Conservation (phyloP, 75 land plant genomes). For the Selaginella tamariscina region DNA sequence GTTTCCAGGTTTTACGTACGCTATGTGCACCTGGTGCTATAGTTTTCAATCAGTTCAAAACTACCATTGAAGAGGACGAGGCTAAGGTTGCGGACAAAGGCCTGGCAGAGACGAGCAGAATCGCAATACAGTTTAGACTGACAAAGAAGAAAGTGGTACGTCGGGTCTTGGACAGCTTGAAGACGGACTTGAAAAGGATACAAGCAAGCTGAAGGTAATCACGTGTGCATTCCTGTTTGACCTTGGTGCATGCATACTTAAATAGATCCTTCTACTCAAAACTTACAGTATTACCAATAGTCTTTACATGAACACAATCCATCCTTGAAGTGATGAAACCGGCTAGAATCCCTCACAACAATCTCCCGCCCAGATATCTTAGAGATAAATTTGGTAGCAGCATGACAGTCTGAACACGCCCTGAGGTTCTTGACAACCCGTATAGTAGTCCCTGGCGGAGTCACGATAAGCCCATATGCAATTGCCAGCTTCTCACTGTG, state of each 20-base stretch:
- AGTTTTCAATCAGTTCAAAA: constrained; percentile 56
- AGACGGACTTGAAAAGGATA: too few relatives aligned
- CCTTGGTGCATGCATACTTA: too few relatives aligned
- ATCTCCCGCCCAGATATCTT: neutral
- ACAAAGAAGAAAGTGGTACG: too few relatives aligned
- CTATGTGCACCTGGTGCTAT: constrained; percentile 56
- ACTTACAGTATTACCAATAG: neutral
- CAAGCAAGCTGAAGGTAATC: too few relatives aligned
- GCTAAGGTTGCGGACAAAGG: constrained; percentile 22
- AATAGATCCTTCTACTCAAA: too few relatives aligned
- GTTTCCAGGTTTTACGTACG: constrained; percentile 49
- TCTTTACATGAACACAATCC: neutral
- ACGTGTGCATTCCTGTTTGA: too few relatives aligned
- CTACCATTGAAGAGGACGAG: constrained; percentile 65
- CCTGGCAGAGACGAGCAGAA: constrained; percentile 27
- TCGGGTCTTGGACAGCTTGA: too few relatives aligned
- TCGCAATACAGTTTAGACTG: too few relatives aligned
- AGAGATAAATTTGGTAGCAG: neutral
- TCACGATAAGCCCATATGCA: neutral
- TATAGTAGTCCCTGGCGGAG: neutral
- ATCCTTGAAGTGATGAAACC: neutral
- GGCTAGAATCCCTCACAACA: neutral
- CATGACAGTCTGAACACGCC: neutral
- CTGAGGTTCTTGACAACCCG: neutral
- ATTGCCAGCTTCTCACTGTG: neutral